Evolutionary conservation across 2,329 filamentous ascomycete genomes (phyloP).

Genomic region (Verticillium klebahnii): DNA sequence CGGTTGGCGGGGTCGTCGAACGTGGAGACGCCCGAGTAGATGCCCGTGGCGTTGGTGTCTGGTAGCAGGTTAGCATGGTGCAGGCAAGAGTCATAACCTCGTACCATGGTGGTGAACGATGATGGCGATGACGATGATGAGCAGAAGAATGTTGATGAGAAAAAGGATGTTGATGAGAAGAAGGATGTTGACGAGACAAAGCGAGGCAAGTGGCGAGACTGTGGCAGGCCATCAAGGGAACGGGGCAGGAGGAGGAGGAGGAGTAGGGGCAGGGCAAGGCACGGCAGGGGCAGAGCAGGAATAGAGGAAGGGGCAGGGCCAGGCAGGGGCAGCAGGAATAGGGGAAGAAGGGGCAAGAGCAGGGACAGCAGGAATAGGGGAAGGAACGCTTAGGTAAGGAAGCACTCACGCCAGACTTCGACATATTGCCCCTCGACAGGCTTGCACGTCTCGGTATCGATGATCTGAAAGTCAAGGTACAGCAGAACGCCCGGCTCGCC

Average conservation of each 20-base stretch:
- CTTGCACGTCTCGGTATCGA: slow-evolving; percentile 10
- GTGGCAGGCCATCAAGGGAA: not conserved
- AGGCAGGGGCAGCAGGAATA: not conserved
- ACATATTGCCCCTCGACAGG: slow-evolving; percentile 4
- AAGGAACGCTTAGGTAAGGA: not conserved
- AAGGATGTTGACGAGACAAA: not conserved
- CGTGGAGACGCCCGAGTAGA: slow-evolving; percentile 7
- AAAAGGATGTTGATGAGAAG: not conserved
- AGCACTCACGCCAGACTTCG: slow-evolving; percentile 8
- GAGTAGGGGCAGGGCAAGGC: too few species aligned
- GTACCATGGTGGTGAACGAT: too few species aligned
- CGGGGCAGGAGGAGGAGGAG: too few species aligned
- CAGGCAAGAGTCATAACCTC: too few species aligned
- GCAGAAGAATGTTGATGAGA: slow-evolving; percentile 3
- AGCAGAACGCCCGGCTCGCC: slow-evolving; percentile 4
- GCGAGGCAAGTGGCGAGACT: not conserved
- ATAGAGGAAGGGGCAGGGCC: too few species aligned
- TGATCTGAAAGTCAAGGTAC: slow-evolving; percentile 8
- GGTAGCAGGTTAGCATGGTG: too few species aligned
- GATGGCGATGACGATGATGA: not conserved
- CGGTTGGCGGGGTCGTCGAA: slow-evolving; percentile 2
- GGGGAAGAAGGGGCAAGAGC: not conserved
- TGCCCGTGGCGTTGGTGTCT: slow-evolving; percentile 9
- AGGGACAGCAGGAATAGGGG: not conserved
- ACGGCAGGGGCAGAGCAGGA: too few species aligned